phyloP scores from a whole-genome alignment of 2,329 filamentous ascomycete genomes.

The Macrophomina pseudophaseolina region DNA sequence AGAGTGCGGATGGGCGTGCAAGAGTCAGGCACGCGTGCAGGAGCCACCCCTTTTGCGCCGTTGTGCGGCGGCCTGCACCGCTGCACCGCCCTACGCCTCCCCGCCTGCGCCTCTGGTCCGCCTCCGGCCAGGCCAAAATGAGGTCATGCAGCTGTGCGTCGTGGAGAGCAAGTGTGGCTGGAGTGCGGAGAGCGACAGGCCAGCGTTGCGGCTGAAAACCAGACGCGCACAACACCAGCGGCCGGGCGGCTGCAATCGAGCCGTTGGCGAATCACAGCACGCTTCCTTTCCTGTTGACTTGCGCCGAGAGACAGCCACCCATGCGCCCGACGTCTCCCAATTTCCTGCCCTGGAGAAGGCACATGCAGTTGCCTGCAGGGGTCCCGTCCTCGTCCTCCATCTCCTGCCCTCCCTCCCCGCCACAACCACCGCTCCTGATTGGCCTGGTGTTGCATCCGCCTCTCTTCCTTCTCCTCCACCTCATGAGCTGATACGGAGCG shows the following conservation, averaged over 20 bases:
- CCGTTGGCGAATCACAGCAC: background rate
- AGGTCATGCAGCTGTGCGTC: background rate
- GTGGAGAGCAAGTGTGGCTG: background rate
- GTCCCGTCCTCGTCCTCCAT: background rate
- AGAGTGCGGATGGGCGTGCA: background rate
- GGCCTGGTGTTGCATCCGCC: background rate
- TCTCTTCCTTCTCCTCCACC: background rate
- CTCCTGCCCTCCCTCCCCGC: background rate
- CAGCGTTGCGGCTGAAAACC: background rate
- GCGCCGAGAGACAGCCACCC: too few species aligned
- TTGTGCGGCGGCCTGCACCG: background rate
- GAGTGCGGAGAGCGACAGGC: background rate
- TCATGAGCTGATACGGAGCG: background rate
- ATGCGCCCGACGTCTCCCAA: background rate
- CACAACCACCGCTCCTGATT: background rate
- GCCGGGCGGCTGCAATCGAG: background rate
- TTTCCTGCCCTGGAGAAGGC: background rate
- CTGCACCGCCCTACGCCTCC: background rate
- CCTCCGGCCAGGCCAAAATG: background rate
- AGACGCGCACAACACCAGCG: background rate
- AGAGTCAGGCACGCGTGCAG: background rate
- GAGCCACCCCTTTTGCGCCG: constrained; percentile 6
- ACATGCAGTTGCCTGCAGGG: background rate
- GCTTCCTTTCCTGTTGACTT: background rate
- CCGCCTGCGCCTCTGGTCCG: background rate